phyloP scores from a whole-genome alignment of 2,329 filamentous ascomycete species.

The Calonectria hongkongensis region DNA sequence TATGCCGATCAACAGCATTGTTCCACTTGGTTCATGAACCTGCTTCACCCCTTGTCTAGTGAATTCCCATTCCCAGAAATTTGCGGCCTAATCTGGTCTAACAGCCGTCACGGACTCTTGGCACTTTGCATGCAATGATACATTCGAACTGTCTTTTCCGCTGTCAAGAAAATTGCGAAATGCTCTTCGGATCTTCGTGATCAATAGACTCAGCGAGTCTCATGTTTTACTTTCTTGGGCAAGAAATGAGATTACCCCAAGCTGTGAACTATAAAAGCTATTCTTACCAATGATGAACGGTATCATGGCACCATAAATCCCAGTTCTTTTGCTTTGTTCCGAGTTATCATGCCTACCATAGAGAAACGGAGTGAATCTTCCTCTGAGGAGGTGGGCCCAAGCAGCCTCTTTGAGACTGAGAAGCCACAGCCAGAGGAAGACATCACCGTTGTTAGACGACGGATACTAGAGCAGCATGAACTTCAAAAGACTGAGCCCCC shows the following conservation, averaged over 20 bases:
- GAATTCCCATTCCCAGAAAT: background rate
- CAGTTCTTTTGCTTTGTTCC: background rate
- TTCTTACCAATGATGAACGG: background rate
- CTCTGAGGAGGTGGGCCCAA: constrained; percentile 21
- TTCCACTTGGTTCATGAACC: background rate
- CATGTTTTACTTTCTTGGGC: no score
- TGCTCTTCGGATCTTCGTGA: constrained; percentile 6
- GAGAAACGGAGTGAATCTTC: constrained; percentile 23
- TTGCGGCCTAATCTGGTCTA: background rate
- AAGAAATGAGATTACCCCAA: background rate
- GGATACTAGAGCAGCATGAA: constrained; percentile 41
- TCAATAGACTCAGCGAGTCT: background rate
- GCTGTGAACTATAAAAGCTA: background rate
- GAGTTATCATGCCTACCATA: background rate
- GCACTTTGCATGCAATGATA: background rate
- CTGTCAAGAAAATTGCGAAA: constrained; percentile 24
- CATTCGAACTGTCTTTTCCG: background rate
- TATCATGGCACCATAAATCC: no score
- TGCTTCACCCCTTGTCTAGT: background rate
- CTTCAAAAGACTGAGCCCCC: constrained; percentile 44
- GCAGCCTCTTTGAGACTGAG: background rate
- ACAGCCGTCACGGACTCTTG: background rate
- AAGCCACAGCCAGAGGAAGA: constrained; percentile 30
- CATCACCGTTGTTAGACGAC: constrained; percentile 24
- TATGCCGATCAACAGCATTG: background rate